Conservation (phyloP, 208 protist species). For the Ichthyophonus hoferi region DNA sequence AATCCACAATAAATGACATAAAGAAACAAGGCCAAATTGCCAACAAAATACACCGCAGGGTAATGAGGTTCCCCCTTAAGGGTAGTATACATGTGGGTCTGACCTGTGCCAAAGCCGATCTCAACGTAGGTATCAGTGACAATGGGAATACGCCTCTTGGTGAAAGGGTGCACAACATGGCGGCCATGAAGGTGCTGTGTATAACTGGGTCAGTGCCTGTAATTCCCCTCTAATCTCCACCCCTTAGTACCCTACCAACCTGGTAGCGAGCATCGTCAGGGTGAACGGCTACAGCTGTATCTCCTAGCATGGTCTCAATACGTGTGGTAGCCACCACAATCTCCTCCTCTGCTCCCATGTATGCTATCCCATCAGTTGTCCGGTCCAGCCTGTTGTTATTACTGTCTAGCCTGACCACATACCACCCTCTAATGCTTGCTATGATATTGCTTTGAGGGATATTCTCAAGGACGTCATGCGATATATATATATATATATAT, state of each 20-base stretch:
- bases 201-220: no score
- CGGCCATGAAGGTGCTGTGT: slow-evolving; percentile 85
- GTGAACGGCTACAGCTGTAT: slow-evolving; percentile 91
- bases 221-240: not conserved
- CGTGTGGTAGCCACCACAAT: slow-evolving; percentile 95
- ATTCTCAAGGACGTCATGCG: no score
- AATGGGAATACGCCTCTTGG: slow-evolving; percentile 83
- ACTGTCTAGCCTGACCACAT: no score
- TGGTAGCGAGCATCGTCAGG: slow-evolving; percentile 91
- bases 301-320: slow-evolving; percentile 98
- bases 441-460: no score
- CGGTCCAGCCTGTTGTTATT: not conserved
- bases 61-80: no score
- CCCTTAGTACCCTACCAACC: not conserved
- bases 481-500: slow-evolving; percentile 2
- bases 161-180: slow-evolving; percentile 90
- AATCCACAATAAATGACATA: no score
- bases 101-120: slow-evolving; percentile 80
- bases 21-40: no score
- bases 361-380: not conserved
- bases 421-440: no score
- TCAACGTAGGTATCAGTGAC: slow-evolving; percentile 93
- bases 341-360: slow-evolving; percentile 48
- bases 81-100: no score
- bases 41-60: no score